phyloP scores from a whole-genome alignment of 2,329 filamentous ascomycete species.

The Pleomassaria siparia region DNA sequence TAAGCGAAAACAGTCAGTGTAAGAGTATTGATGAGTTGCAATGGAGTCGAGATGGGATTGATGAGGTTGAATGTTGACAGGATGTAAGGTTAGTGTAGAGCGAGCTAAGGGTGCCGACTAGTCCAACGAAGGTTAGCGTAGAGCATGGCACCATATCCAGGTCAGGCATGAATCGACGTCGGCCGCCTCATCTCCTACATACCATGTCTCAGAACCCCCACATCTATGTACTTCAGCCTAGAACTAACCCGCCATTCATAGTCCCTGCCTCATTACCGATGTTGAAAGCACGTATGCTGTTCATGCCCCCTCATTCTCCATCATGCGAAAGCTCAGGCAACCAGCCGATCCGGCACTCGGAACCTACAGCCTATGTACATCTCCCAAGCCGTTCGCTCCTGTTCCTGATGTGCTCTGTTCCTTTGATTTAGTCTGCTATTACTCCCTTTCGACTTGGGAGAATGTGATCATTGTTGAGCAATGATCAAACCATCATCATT shows the following conservation, averaged over 20 bases:
- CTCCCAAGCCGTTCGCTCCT: not conserved
- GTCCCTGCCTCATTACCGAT: not conserved
- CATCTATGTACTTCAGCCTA: not conserved
- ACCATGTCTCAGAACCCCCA: conserved; percentile 9
- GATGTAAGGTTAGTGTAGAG: not conserved
- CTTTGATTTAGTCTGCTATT: conserved; percentile 1
- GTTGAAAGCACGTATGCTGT: conserved; percentile 2
- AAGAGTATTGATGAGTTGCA: no score
- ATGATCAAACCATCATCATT: conserved; percentile 24
- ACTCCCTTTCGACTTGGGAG: conserved; percentile 13
- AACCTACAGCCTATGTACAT: not conserved
- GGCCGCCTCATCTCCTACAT: conserved; percentile 13
- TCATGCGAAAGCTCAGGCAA: conserved; percentile 10
- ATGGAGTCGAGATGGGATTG: no score
- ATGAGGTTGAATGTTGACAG: no score
- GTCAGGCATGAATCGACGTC: conserved; percentile 10
- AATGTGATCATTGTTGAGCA: conserved; percentile 33
- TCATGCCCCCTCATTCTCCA: conserved; percentile 10
- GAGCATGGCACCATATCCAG: not conserved
- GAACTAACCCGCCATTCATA: not conserved
- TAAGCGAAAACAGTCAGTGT: no score
- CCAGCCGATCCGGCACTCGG: not conserved
- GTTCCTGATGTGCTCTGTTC: not conserved
- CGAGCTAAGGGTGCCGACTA: not conserved
- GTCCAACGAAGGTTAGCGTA: not conserved